Base-by-base conservation (phyloP, 305 asterid species). In the Salvia sclarea region DNA sequence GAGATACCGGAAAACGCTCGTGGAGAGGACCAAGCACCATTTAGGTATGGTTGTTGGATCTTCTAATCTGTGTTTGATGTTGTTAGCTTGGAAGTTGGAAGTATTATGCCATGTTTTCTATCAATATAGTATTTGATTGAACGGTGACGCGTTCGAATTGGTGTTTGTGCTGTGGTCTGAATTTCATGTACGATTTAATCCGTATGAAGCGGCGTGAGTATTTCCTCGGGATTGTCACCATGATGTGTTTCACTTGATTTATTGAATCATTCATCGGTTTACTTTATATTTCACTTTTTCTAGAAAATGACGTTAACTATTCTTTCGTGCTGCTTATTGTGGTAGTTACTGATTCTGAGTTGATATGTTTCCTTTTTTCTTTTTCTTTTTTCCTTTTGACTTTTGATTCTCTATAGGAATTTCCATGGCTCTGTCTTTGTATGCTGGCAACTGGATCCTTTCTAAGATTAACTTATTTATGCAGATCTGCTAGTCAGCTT, bases 21-120 rank as follows among this genome's bases (percentile, higher is more conserved):
- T 84, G 11, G 97, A 94, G 69, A 81, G 97, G 72, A 94, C 98
- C 54, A 86, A 81, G 79, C 85, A 91, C 69, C 98, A 93, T 91
- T 81, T 93, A 81, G 98, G 98, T 89, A 81, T 61, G 12, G 64
- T 43, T 28, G 21, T 13, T 53, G 7, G 33, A 22, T 17, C 38
- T 56, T 61, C 24, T 54, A 66, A 69, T 70, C 60, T 61, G 70
- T 37, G 38, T 37, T 54, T 49, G 17, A 45, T 48, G 12, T 44
- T 66, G 24, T 37, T 61, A 25, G 45, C 18, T 47, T 65, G 1
- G 41, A 37, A 44, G 22, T 47, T 65, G 1, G 41, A 37, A 44
- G 22, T 37, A 0, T 68, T 2, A 14, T 54, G 1, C 17, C 24
- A 4, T 54, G 31, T 62, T 30, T 16, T 70, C 8, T n/a, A 12